Evolutionary conservation across 1,284 basidiomycete species (phyloP).

Genomic region (Volvariella surrecta): DNA sequence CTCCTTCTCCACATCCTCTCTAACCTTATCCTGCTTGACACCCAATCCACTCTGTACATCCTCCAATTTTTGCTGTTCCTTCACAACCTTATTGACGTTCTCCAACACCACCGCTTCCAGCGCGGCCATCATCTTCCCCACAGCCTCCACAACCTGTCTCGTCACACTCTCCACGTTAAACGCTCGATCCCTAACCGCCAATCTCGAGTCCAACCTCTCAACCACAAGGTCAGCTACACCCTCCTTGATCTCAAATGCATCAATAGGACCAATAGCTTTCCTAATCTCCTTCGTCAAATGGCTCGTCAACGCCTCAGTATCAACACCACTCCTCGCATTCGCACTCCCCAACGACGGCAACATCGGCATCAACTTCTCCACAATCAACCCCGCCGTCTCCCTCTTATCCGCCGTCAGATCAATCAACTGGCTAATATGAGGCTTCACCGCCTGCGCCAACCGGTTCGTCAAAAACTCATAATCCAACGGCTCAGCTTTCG

Average conservation of each 20-base stretch:
- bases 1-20: not conserved
- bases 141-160: conserved; percentile 31
- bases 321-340: conserved; percentile 29
- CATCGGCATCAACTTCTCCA: conserved; percentile 62
- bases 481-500: conserved; percentile 60
- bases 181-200: conserved; percentile 64
- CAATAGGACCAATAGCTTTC: conserved; percentile 61
- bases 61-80: not conserved
- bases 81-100: not conserved
- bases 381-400: conserved; percentile 74
- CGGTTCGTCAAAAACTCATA: conserved; percentile 67
- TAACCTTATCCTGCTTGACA: not conserved
- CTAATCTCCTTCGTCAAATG: conserved; percentile 61
- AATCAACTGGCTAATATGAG: conserved; percentile 78
- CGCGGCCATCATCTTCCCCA: conserved; percentile 1
- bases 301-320: conserved; percentile 45
- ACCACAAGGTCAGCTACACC: conserved; percentile 80
- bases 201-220: conserved; percentile 69
- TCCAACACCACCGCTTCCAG: conserved; percentile 10
- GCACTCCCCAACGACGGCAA: conserved; percentile 35
- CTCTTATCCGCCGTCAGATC: conserved; percentile 80
- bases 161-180: conserved; percentile 56
- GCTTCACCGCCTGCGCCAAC: conserved; percentile 76
- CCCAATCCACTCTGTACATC: not conserved
- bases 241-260: conserved; percentile 77